phyloP scores from a whole-genome alignment of 208 protist species.

The Spongospora subterranea region DNA sequence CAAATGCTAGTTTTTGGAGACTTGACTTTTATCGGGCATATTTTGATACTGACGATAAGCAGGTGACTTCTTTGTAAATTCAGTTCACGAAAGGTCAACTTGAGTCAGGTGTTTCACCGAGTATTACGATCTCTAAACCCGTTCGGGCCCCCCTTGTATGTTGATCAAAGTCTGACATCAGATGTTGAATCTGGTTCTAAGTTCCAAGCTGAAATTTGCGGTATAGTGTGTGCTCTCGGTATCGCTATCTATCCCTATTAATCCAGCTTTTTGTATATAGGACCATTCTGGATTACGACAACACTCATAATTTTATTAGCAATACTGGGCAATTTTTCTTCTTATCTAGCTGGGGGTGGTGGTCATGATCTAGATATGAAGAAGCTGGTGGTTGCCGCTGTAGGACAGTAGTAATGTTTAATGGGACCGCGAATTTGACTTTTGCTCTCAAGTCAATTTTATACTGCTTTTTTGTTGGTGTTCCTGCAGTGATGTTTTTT shows the following conservation, averaged over 20 bases:
- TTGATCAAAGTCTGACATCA: not conserved
- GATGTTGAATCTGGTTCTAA: not conserved
- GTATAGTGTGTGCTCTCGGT: not conserved
- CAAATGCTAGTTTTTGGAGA: slow-evolving; percentile 48
- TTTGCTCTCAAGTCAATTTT: not conserved
- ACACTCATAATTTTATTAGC: slow-evolving; percentile 44
- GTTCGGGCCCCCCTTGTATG: not conserved
- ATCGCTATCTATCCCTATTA: not conserved
- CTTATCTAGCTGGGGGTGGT: not conserved
- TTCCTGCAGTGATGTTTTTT: not conserved
- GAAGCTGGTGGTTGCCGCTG: slow-evolving; percentile 13
- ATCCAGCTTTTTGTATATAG: too few relatives aligned
- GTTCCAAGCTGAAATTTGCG: slow-evolving; percentile 5
- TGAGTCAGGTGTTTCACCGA: not conserved
- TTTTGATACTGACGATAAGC: not conserved
- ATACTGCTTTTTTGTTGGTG: not conserved
- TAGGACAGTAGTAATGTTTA: not conserved
- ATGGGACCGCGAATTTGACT: not conserved
- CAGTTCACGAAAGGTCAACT: not conserved
- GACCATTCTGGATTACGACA: slow-evolving; percentile 43
- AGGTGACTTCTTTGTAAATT: not conserved
- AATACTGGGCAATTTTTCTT: slow-evolving; percentile 15
- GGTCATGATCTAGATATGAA: not conserved
- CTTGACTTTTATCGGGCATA: slow-evolving; percentile 23
- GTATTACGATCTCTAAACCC: slow-evolving; percentile 40